A percentile compares a stretch with the other conserved stretches of the same genome.
Evolutionary conservation across 768 basidiomycete genomes (phyloP).

Genomic region (Naganishia onofrii): DNA sequence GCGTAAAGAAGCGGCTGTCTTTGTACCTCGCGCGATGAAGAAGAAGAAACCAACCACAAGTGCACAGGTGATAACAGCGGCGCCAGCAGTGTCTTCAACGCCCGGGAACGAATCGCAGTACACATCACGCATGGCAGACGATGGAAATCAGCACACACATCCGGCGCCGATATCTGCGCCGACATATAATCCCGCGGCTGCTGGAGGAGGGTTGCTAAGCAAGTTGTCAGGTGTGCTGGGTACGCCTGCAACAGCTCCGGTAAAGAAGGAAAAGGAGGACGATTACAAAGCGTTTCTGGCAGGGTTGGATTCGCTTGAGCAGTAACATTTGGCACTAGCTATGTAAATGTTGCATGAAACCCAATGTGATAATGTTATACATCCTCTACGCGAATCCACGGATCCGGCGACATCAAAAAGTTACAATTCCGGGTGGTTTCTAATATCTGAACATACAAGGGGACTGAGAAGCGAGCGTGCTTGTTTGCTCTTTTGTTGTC

Average conservation of each 20-base stretch:
- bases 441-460: background rate
- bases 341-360: background rate
- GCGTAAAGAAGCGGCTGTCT: conserved; percentile 90
- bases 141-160: conserved; percentile 28
- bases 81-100: conserved; percentile 34
- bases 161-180: conserved; percentile 15
- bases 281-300: conserved; percentile 50
- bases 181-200: conserved; percentile 26
- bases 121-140: conserved; percentile 32
- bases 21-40: conserved; percentile 71
- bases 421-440: conserved; percentile 7
- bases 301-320: conserved; percentile 41
- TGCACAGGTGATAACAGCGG: conserved; percentile 38
- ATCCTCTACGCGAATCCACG: background rate
- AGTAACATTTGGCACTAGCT: background rate
- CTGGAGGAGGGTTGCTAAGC: conserved; percentile 42
- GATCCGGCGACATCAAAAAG: background rate
- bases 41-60: conserved; percentile 64
- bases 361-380: background rate
- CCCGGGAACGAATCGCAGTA: background rate
- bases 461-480: background rate
- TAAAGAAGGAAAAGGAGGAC: conserved; percentile 19
- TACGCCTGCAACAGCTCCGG: conserved; percentile 13
- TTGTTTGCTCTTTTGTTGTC: background rate
- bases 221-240: conserved; percentile 46